Base-by-base conservation (phyloP, 169 alveolate species). In the Miamiensis avidus region DNA sequence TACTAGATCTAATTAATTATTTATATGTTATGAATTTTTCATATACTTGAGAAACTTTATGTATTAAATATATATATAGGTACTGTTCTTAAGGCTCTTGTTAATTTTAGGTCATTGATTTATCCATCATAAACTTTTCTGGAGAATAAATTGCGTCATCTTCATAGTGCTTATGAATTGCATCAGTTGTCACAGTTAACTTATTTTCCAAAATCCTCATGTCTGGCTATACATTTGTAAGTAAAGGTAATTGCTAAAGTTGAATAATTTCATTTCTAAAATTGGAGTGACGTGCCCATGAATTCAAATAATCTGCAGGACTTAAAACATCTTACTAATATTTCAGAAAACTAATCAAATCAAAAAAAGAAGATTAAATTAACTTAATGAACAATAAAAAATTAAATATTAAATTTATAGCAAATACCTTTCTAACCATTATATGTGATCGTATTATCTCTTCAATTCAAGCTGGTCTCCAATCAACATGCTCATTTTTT, bases 381-480 rank as follows among this genome's bases (percentile, higher is more conserved):
- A 49, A 11, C 4, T 49, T 11, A 11, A 49, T 49, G 20, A 49
- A 49, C 4, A 11, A 49, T 11, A 11, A 49, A 49, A 11, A 49
- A 49, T 49, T 11, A 4, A 49, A 49, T 11, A 11, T 49, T 49
- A 11, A 11, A 11, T 49, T 49, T 11, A 49, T 49, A 49, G 4
- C 20, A 49, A 11, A 11, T 49, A 87, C 31, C 85, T 82, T 64
- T 87, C 91, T 6, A 87, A 25, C 85, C 91, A 87, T 65, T 76
- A 32, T 28, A 87, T 87, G 30, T 76, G 25, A 78, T 87, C 91
- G 31, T 78, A 49, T 69, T 87, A 30, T 76, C 91, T 34, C 69
- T 82, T 87, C 25, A 87, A 74, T 76, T 87, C 91, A 6, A 87
- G 34, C 64, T 87, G n/a, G 32, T 76, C 91, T 30, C 88, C 82